Evolutionary conservation across 164 flowering plant genomes (phyloP).

Genomic region (Aristolochia fimbriata): DNA sequence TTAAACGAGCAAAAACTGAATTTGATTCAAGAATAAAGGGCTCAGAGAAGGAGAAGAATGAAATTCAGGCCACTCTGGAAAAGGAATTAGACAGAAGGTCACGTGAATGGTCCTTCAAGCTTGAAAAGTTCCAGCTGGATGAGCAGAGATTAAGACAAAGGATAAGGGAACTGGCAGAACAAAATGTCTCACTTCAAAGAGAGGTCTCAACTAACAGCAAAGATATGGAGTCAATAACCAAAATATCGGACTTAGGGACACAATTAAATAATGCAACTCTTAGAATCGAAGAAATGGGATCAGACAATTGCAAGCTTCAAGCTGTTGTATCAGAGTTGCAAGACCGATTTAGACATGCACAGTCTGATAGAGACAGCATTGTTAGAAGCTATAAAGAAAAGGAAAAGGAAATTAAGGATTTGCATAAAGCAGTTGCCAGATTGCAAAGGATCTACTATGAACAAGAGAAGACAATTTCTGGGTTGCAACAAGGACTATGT

Average conservation of each 20-base stretch:
- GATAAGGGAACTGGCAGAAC: slow-evolving; percentile 90
- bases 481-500: slow-evolving; percentile 45
- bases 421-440: slow-evolving; percentile 59
- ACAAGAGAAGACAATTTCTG: slow-evolving; percentile 78
- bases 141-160: slow-evolving; percentile 90
- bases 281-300: slow-evolving; percentile 28
- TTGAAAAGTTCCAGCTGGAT: slow-evolving; percentile 66
- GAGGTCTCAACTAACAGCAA: slow-evolving; percentile 60
- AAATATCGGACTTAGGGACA: slow-evolving; percentile 27
- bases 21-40: slow-evolving; percentile 33
- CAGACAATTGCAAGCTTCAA: slow-evolving; percentile 37
- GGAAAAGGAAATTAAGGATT: slow-evolving; percentile 62
- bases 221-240: slow-evolving; percentile 41
- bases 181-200: slow-evolving; percentile 83
- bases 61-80: slow-evolving; percentile 59
- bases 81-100: slow-evolving; percentile 88
- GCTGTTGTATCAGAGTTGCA: slow-evolving; percentile 34
- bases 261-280: slow-evolving; percentile 39
- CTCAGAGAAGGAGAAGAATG: slow-evolving; percentile 73
- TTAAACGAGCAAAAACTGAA: slow-evolving; percentile 37
- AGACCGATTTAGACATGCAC: slow-evolving; percentile 36
- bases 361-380: slow-evolving; percentile 43
- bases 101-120: slow-evolving; percentile 73
- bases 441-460: slow-evolving; percentile 62
- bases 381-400: slow-evolving; percentile 52